phyloP scores from a whole-genome alignment of 805 yeast genomes.

The Isabelozyma heimii region DNA sequence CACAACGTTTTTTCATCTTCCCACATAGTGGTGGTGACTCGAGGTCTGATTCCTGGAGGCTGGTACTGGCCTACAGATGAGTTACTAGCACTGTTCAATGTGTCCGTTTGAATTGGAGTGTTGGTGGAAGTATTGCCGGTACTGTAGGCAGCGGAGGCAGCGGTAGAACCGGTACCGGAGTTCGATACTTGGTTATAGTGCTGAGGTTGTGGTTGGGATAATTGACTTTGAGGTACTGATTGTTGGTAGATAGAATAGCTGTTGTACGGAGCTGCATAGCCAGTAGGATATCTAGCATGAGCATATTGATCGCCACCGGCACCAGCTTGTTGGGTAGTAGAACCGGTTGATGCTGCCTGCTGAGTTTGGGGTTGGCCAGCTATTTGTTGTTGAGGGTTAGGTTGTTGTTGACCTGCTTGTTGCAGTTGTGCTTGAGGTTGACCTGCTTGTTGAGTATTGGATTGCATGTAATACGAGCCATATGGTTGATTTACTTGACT shows the following conservation, averaged over 20 bases:
- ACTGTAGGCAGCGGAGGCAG: constrained; percentile 1
- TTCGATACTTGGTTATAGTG: constrained; percentile 16
- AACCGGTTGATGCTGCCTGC: neutral
- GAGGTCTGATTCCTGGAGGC: constrained; percentile 51
- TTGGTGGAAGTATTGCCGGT: constrained; percentile 8
- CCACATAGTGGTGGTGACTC: constrained; percentile 87
- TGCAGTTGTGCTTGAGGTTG: neutral
- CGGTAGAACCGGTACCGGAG: constrained; percentile 8
- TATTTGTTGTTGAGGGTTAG: neutral
- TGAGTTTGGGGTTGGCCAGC: constrained; percentile 7
- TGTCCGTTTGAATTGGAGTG: constrained; percentile 11
- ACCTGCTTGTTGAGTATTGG: neutral
- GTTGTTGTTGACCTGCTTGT: constrained; percentile 5
- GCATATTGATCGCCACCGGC: constrained; percentile 5
- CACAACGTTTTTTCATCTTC: constrained; percentile 84
- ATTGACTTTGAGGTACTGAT: constrained; percentile 20
- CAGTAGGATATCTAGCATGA: constrained; percentile 16
- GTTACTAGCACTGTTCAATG: constrained; percentile 11
- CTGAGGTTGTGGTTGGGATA: constrained; percentile 24
- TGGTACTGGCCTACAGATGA: constrained; percentile 44
- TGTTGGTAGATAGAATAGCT: constrained; percentile 17
- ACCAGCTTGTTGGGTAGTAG: neutral
- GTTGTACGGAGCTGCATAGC: constrained; percentile 17
- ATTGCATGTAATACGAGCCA: constrained; percentile 12
- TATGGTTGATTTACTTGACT: constrained; percentile 7